Base-by-base conservation (phyloP, 2,329 filamentous ascomycete species). In the Stemphylium lycopersici region DNA sequence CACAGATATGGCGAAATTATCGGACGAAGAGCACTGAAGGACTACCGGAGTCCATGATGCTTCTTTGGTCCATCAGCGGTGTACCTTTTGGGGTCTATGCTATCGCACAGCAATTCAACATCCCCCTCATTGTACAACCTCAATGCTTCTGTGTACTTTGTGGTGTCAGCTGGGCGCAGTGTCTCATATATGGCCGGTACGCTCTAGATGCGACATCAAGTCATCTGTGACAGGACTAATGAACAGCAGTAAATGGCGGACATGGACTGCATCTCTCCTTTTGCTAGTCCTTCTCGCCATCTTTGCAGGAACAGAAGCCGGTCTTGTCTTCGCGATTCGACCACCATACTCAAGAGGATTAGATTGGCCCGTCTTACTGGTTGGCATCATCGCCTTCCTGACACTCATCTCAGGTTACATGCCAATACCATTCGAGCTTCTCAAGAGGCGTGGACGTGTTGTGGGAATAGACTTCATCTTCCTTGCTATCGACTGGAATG, bases 1-100 rank as follows among this genome's bases (percentile, higher is more conserved):
- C 62, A 1, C 87, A 90, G 67, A 88, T 90, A 47, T 72, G 86
- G 37, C 82, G 88, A 59, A 90, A 90, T 63, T 86, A 87, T 63
- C 80, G 83, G 3, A 80, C 87, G 0, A 86, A 89, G 66, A 79
- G 87, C 71, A 87, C 87, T 0, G 83, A 79, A 0, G 87, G 87
- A 0, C 76, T 90, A 0, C 86, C 88, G 33, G 79, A 83, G 0
- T 82, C 84, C 0, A 89, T 90, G 86, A 89, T 90, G 86, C 80
- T 90, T 60, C 77, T 89, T 3, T 90, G 87, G 81, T 84, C 84
- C 0, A 82, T 80, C 70, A 86, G 86, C 1, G 87, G 87, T 0
- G 82, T 89, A 0, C 87, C 87, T 0, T 79, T 90, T 0, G 87
- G 87, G 1, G 80, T 82, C 6, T 84, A 84, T 70, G 83, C 83